phyloP scores from a whole-genome alignment of 2,329 filamentous ascomycete genomes.

The Hypocrella siamensis region DNA sequence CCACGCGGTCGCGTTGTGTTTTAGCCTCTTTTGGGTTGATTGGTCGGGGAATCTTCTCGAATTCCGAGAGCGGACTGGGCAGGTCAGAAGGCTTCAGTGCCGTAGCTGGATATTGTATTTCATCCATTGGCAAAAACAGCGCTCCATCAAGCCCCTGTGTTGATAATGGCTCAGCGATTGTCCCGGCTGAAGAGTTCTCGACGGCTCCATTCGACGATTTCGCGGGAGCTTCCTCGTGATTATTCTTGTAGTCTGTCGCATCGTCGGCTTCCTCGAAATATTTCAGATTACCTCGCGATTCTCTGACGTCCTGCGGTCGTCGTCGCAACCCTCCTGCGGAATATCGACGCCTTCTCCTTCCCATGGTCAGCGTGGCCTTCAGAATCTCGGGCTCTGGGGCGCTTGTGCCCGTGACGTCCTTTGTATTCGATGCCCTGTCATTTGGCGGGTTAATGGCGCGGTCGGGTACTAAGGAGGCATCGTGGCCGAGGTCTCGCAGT shows the following conservation, averaged over 20 bases:
- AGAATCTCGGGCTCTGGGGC: slow-evolving; percentile 46
- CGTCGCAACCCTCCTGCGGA: slow-evolving; percentile 71
- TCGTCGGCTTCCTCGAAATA: slow-evolving; percentile 86
- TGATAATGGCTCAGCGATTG: background rate
- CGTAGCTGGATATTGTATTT: slow-evolving; percentile 10
- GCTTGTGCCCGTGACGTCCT: slow-evolving; percentile 47
- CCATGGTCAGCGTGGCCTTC: slow-evolving; percentile 20
- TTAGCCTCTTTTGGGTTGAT: slow-evolving; percentile 47
- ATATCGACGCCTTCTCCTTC: slow-evolving; percentile 54
- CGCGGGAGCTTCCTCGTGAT: slow-evolving; percentile 1
- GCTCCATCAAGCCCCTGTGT: background rate
- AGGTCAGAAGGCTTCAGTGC: slow-evolving; percentile 16
- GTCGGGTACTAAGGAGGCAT: no score
- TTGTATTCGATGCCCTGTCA: slow-evolving; percentile 20
- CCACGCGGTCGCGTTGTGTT: slow-evolving; percentile 50
- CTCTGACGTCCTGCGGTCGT: slow-evolving; percentile 56
- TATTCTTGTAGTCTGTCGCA: slow-evolving; percentile 50
- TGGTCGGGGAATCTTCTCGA: slow-evolving; percentile 37
- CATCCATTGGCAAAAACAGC: background rate
- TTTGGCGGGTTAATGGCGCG: no score
- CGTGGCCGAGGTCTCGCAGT: no score
- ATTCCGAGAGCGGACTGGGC: slow-evolving; percentile 20
- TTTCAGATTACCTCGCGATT: slow-evolving; percentile 62
- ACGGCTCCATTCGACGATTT: background rate
- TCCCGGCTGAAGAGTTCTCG: background rate